These are phyloP conservation scores for Chamaenerion angustifolium DNA, from an alignment of 345 rosid genomes.

Conservation along the genomic window DNA sequence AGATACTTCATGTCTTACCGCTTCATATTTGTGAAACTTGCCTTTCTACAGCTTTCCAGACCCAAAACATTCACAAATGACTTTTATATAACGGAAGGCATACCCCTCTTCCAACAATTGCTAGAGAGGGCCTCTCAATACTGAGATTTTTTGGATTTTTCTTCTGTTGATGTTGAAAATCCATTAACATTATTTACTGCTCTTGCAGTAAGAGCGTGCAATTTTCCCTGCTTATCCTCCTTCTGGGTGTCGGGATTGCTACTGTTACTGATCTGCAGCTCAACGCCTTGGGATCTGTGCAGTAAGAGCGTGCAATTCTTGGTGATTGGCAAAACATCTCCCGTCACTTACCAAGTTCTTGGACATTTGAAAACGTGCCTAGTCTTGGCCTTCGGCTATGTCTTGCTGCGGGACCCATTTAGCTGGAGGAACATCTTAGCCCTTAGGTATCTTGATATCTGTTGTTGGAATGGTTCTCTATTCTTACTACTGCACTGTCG, in stretches of 20 bases:
- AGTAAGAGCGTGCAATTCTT: no score
- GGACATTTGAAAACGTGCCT: conserved; percentile 98
- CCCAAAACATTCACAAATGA: background rate
- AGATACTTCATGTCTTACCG: no score
- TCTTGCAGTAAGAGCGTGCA: conserved; percentile 75
- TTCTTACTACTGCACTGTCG: conserved; percentile 64
- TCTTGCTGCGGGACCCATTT: conserved; percentile 81
- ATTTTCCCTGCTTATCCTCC: conserved; percentile 71
- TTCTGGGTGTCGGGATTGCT: conserved; percentile 97
- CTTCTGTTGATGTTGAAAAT: no score
- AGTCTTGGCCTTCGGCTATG: conserved; percentile 93
- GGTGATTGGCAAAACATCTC: conserved; percentile 98
- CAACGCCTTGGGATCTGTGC: conserved; percentile 83
- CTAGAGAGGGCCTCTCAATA: no score
- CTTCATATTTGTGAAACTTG: background rate
- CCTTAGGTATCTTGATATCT: conserved; percentile 90
- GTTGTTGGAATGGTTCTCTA: conserved; percentile 88
- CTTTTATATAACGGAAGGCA: background rate
- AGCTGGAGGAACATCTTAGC: conserved; percentile 95
- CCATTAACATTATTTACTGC: no score
- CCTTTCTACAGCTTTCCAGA: background rate
- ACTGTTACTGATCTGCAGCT: conserved; percentile 99
- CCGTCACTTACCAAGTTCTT: conserved; percentile 98
- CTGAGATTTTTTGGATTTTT: no score
- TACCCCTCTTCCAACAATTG: background rate